phyloP scores from a whole-genome alignment of 2,329 filamentous ascomycete species.

The Diplocarpon mali region DNA sequence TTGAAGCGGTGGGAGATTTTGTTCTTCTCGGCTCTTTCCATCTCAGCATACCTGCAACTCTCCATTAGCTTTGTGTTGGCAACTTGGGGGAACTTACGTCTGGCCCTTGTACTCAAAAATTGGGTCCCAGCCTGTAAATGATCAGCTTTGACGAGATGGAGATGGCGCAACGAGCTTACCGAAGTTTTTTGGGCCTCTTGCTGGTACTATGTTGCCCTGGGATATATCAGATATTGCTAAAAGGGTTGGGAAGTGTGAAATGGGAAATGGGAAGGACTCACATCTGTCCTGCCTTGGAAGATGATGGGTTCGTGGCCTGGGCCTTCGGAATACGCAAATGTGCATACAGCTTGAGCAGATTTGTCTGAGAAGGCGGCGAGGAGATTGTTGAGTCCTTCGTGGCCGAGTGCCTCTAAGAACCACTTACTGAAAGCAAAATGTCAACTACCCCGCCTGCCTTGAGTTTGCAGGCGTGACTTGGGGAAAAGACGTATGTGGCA shows the following conservation, averaged over 20 bases:
- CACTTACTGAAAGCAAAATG: slow-evolving; percentile 57
- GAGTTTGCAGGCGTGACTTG: neutral
- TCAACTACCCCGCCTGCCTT: neutral
- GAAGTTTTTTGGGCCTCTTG: slow-evolving; percentile 70
- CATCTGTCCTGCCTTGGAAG: slow-evolving; percentile 83
- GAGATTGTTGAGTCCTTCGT: slow-evolving; percentile 78
- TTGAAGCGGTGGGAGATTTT: slow-evolving; percentile 82
- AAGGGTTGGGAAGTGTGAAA: neutral
- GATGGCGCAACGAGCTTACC: slow-evolving; percentile 42
- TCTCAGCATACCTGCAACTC: slow-evolving; percentile 70
- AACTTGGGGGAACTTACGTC: slow-evolving; percentile 37
- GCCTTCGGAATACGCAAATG: slow-evolving; percentile 82
- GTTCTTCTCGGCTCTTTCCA: slow-evolving; percentile 83
- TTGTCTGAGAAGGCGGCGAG: slow-evolving; percentile 85
- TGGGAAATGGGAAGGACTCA: slow-evolving; percentile 31
- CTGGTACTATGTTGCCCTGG: slow-evolving; percentile 70
- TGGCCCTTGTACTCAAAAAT: slow-evolving; percentile 89
- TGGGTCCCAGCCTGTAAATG: slow-evolving; percentile 75
- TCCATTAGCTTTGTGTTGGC: slow-evolving; percentile 6
- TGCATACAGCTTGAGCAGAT: slow-evolving; percentile 85
- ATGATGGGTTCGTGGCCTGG: slow-evolving; percentile 74
- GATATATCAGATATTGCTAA: slow-evolving; percentile 8
- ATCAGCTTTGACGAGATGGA: slow-evolving; percentile 6
- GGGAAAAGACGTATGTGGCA: neutral
- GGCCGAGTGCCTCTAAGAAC: slow-evolving; percentile 78